Percentiles rank a stretch among this genome's conserved stretches.
These are phyloP conservation scores for Gnaphalium uliginosum DNA, from an alignment of 129 eudicot species.

Conservation along the genomic window DNA sequence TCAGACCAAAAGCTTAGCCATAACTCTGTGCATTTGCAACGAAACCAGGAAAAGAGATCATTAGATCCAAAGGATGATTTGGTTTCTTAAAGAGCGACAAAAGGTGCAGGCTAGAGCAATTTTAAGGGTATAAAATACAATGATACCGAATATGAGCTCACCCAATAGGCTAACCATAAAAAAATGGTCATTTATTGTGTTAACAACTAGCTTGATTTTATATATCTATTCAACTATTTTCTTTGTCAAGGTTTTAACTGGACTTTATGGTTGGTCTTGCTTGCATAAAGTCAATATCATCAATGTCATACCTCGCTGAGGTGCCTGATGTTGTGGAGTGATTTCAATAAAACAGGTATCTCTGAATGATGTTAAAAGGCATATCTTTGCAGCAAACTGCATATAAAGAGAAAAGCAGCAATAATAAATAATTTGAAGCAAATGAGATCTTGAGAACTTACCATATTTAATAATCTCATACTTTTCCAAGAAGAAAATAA, in stretches of 20 bases:
- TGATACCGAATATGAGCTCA: neutral
- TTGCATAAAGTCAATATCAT: neutral
- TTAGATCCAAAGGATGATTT: neutral
- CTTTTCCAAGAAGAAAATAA: slow-evolving; percentile 2
- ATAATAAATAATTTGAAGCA: slow-evolving; percentile 6
- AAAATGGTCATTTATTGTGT: neutral
- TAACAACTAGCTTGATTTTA: neutral
- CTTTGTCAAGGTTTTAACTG: neutral
- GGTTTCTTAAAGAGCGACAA: no score
- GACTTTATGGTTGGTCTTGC: slow-evolving; percentile 8
- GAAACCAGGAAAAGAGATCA: neutral
- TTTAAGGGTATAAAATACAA: neutral
- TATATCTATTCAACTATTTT: neutral
- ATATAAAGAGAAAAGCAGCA: slow-evolving; percentile 13
- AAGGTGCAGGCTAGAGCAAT: neutral
- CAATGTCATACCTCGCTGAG: slow-evolving; percentile 52
- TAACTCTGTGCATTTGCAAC: slow-evolving; percentile 44
- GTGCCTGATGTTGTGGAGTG: slow-evolving; percentile 55
- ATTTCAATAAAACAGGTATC: slow-evolving; percentile 84
- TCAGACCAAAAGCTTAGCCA: slow-evolving; percentile 94
- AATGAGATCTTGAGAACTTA: slow-evolving; percentile 13
- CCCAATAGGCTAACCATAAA: neutral
- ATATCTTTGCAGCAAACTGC: slow-evolving; percentile 86
- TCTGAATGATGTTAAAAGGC: slow-evolving; percentile 81
- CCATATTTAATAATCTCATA: neutral